These are phyloP conservation scores for Xylaria hypoxylon DNA, from an alignment of 2,329 filamentous ascomycete species.

Conservation along the genomic window DNA sequence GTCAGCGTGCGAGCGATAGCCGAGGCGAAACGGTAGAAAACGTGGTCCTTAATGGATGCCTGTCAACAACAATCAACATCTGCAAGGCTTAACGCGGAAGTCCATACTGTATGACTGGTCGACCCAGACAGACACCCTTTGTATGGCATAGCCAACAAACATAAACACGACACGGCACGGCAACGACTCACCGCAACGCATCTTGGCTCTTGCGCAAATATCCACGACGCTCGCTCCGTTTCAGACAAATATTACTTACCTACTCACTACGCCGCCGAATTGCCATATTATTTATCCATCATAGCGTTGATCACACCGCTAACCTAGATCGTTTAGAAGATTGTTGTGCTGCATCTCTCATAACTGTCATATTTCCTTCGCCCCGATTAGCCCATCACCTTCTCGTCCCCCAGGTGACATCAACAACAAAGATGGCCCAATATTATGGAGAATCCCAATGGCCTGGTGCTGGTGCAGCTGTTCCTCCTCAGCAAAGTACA, in stretches of 20 bases:
- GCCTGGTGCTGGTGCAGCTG: slow-evolving; percentile 56
- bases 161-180: slow-evolving; percentile 9
- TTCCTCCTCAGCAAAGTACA: slow-evolving; percentile 63
- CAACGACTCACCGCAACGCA: slow-evolving; percentile 28
- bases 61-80: slow-evolving; percentile 20
- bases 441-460: slow-evolving; percentile 53
- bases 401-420: slow-evolving; percentile 4
- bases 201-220: slow-evolving; percentile 25
- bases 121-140: slow-evolving; percentile 4
- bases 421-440: slow-evolving; percentile 49
- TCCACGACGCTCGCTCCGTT: slow-evolving; percentile 13
- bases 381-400: slow-evolving; percentile 12
- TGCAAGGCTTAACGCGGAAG: slow-evolving; percentile 12
- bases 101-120: neutral
- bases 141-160: slow-evolving; percentile 16
- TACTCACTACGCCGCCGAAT: neutral
- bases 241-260: neutral
- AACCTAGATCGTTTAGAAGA: slow-evolving; percentile 25
- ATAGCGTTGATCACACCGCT: slow-evolving; percentile 23
- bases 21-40: slow-evolving; percentile 26
- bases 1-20: slow-evolving; percentile 11
- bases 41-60: neutral
- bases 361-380: slow-evolving; percentile 11
- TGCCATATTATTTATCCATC: slow-evolving; percentile 4
- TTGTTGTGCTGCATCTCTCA: neutral